phyloP scores from a whole-genome alignment of 768 basidiomycete genomes.

The Kwoniella dejecticola region DNA sequence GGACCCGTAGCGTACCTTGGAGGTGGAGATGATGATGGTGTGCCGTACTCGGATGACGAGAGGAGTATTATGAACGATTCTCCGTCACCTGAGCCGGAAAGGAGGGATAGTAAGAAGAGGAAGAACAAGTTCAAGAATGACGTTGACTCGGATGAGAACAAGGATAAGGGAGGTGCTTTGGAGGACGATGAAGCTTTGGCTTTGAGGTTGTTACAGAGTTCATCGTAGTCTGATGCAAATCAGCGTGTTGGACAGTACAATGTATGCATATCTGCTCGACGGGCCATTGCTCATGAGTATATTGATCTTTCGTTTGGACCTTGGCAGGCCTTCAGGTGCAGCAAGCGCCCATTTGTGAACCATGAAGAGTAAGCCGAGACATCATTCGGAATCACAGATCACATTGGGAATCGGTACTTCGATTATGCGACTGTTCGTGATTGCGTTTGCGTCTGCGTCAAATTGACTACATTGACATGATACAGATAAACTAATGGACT shows the following conservation, averaged over 20 bases:
- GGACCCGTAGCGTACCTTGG: slow-evolving; percentile 56
- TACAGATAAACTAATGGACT: too few species aligned
- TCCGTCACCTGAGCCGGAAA: slow-evolving; percentile 30
- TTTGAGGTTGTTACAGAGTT: slow-evolving; percentile 58
- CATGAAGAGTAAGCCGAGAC: too few species aligned
- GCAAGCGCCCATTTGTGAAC: too few species aligned
- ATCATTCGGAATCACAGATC: too few species aligned
- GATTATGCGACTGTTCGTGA: too few species aligned
- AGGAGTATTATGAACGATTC: slow-evolving; percentile 52
- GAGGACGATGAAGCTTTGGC: slow-evolving; percentile 70
- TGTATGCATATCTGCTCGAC: background rate
- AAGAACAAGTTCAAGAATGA: slow-evolving; percentile 33
- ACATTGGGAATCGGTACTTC: too few species aligned
- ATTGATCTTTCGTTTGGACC: background rate
- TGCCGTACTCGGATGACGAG: slow-evolving; percentile 66
- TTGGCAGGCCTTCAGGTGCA: too few species aligned
- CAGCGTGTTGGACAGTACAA: background rate
- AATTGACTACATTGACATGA: too few species aligned
- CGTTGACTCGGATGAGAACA: slow-evolving; percentile 48
- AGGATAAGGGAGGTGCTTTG: slow-evolving; percentile 38
- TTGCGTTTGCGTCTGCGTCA: too few species aligned
- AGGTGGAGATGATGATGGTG: slow-evolving; percentile 61
- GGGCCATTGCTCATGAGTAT: background rate
- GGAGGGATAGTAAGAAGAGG: slow-evolving; percentile 54
- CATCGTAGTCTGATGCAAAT: too few species aligned